phyloP scores from a whole-genome alignment of 805 yeast species.

The Saccharomyces kudriavzevii region DNA sequence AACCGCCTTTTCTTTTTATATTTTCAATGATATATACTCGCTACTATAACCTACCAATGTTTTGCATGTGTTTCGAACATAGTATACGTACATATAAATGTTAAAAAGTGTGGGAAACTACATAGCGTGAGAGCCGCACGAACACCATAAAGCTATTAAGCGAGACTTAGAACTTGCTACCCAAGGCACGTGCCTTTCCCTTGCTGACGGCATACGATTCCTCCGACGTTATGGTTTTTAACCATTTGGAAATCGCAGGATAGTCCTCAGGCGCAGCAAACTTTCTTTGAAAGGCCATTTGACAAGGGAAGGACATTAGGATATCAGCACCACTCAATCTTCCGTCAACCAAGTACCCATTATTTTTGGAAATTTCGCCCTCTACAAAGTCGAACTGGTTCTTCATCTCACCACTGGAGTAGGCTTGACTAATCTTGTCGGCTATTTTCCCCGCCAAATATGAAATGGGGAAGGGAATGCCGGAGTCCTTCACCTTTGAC shows the following conservation, averaged over 20 bases:
- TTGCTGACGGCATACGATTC: slow-evolving; percentile 11
- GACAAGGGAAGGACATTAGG: slow-evolving; percentile 41
- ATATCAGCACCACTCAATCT: slow-evolving; percentile 51
- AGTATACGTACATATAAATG: neutral
- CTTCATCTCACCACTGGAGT: slow-evolving; percentile 41
- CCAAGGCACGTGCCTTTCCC: slow-evolving; percentile 5
- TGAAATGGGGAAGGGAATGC: slow-evolving; percentile 43
- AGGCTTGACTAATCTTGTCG: slow-evolving; percentile 40
- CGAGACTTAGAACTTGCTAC: neutral
- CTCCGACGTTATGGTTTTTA: slow-evolving; percentile 11
- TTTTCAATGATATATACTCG: neutral
- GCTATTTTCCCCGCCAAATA: slow-evolving; percentile 37
- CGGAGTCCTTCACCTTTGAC: slow-evolving; percentile 32
- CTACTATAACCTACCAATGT: neutral
- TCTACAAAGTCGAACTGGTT: slow-evolving; percentile 37
- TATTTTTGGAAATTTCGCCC: slow-evolving; percentile 29
- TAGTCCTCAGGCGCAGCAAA: slow-evolving; percentile 15
- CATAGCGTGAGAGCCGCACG: neutral
- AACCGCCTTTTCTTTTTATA: neutral
- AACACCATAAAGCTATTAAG: neutral
- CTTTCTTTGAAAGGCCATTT: slow-evolving; percentile 13
- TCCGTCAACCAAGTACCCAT: slow-evolving; percentile 41
- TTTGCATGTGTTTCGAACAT: neutral
- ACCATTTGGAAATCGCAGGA: slow-evolving; percentile 21
- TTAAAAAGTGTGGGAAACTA: neutral